Conservation (phyloP, 2,329 filamentous ascomycete species). For the Hypoxylon sp. region DNA sequence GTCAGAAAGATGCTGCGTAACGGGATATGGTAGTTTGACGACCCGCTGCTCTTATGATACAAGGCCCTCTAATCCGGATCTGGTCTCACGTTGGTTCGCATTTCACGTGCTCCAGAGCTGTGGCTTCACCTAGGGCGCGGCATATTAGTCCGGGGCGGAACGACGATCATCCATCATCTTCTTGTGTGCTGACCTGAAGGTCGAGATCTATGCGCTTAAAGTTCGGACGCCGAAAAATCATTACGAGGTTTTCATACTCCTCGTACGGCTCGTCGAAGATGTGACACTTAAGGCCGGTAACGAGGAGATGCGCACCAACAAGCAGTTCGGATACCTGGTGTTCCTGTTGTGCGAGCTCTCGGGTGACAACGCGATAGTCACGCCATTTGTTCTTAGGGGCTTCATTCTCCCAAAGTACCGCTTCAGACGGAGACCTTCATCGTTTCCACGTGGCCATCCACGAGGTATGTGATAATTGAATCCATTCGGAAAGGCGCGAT, state of each 20-base stretch:
- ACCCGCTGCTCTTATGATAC: not conserved
- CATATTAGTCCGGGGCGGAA: slow-evolving; percentile 38
- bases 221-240: slow-evolving; percentile 43
- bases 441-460: slow-evolving; percentile 45
- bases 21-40: slow-evolving; percentile 25
- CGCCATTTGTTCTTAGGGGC: slow-evolving; percentile 43
- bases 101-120: slow-evolving; percentile 43
- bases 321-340: slow-evolving; percentile 52
- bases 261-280: slow-evolving; percentile 47
- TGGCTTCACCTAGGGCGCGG: slow-evolving; percentile 34
- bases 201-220: slow-evolving; percentile 48
- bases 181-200: slow-evolving; percentile 12
- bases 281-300: slow-evolving; percentile 50
- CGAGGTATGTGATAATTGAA: slow-evolving; percentile 56
- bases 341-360: slow-evolving; percentile 44
- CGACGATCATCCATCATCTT: slow-evolving; percentile 12
- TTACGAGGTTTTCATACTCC: slow-evolving; percentile 45
- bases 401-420: not conserved
- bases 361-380: slow-evolving; percentile 49
- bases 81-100: slow-evolving; percentile 36
- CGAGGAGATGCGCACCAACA: slow-evolving; percentile 49
- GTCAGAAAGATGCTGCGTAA: slow-evolving; percentile 50
- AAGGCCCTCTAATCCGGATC: no score
- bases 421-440: no score
- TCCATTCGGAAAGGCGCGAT: slow-evolving; percentile 54